phyloP scores from a whole-genome alignment of 192 early-diverging fungal species.

The Backusella luteola region DNA sequence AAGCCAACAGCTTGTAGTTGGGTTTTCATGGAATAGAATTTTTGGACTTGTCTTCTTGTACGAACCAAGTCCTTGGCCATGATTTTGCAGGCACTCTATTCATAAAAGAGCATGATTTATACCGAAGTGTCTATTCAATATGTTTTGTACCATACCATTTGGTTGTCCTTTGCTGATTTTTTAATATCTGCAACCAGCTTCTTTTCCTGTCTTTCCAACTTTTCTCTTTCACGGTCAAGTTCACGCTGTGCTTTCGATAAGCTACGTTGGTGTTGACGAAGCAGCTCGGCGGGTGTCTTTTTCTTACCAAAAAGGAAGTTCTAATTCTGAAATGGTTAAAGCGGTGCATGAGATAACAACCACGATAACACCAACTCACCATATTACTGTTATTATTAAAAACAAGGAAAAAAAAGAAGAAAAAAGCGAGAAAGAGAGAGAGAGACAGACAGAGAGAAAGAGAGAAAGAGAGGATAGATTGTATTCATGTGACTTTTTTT shows the following conservation, averaged over 20 bases:
- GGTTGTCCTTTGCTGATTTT: conserved; percentile 84
- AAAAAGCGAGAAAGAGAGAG: background rate
- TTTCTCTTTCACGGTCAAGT: conserved; percentile 83
- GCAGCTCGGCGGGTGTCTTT: conserved; percentile 87
- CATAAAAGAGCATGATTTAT: conserved; percentile 21
- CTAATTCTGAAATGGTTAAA: conserved; percentile 23
- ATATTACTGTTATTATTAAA: no score
- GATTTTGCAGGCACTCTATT: conserved; percentile 80
- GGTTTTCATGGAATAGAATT: conserved; percentile 95
- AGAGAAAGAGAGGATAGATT: no score
- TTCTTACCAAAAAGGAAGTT: conserved; percentile 74
- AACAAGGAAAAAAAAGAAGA: background rate
- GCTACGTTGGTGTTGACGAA: conserved; percentile 88
- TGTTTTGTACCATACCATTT: conserved; percentile 62
- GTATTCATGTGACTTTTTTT: background rate
- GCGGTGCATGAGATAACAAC: background rate
- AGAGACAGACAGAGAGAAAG: background rate
- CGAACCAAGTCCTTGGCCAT: conserved; percentile 99
- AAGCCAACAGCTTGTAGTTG: conserved; percentile 91
- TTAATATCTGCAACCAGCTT: conserved; percentile 93
- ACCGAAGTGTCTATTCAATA: background rate
- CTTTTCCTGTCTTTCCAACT: conserved; percentile 94
- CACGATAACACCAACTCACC: background rate
- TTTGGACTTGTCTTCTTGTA: conserved; percentile 89
- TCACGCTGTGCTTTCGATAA: conserved; percentile 89